Evolutionary conservation across 208 protist species (phyloP).

Genomic region (Phytomonas francai): DNA sequence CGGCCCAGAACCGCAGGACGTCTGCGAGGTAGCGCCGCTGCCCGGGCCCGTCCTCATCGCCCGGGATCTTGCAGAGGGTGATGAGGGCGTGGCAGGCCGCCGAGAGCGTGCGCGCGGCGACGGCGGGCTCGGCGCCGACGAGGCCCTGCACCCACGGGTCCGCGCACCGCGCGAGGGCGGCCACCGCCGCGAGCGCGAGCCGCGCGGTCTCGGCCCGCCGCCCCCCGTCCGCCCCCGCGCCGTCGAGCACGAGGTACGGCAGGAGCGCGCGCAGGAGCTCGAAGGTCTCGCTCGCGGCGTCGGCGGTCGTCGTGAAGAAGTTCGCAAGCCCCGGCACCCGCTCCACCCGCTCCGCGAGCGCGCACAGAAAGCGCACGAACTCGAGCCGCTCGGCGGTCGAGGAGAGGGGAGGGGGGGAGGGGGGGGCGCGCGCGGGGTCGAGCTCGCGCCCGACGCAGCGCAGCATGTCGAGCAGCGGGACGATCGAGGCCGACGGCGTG

Average conservation of each 20-base stretch:
- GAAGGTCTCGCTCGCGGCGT: constrained; percentile 16
- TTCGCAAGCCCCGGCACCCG: constrained; percentile 49
- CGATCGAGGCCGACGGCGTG: not conserved
- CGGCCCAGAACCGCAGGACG: constrained; percentile 51
- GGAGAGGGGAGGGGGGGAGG: too few species aligned
- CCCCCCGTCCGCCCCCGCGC: constrained; percentile 26
- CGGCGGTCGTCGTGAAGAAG: constrained; percentile 25
- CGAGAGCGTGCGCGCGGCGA: constrained; percentile 27
- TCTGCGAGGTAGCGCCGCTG: constrained; percentile 56
- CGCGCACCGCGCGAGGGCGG: constrained; percentile 63
- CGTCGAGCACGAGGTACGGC: constrained; percentile 40
- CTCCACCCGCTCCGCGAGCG: constrained; percentile 55
- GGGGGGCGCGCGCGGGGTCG: constrained; percentile 7
- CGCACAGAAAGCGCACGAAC: constrained; percentile 45
- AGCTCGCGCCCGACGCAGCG: not conserved
- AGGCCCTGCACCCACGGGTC: constrained; percentile 53
- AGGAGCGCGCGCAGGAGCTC: constrained; percentile 38
- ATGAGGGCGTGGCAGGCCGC: constrained; percentile 42
- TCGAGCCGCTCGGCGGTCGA: constrained; percentile 25
- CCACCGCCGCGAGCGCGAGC: constrained; percentile 48
- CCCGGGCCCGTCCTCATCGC: constrained; percentile 49
- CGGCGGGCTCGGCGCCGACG: constrained; percentile 20
- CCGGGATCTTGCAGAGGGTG: constrained; percentile 75
- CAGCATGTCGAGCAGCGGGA: not conserved
- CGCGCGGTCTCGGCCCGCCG: constrained; percentile 44